Base-by-base conservation (phyloP, 331 rosid genomes). In the Acacia pycnantha region DNA sequence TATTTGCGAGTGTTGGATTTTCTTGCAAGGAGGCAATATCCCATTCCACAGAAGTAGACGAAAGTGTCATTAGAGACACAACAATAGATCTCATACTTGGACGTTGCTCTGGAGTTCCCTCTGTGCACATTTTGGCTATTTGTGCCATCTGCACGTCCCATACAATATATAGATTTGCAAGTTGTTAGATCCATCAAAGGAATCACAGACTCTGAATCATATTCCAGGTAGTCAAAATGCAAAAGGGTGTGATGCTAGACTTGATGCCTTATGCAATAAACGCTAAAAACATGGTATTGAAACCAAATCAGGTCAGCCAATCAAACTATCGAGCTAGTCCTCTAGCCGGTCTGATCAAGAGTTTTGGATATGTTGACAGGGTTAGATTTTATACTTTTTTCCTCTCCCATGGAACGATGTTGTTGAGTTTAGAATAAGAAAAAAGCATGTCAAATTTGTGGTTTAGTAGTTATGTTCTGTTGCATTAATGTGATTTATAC, bases 81-180 rank as follows among this genome's bases (percentile, higher is more conserved):
- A 8, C 35, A 12, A 70, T 12, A 26, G 74, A 70, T 70, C 74
- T 70, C 74, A 70, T 70, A n/a, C 53, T 70, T 70, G 74, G 74
- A 41, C 74, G 74, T 41, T 5, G 10, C 8, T 70, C 53, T 12
- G 53, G 74, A 3, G 43, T 50, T 41, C 2, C 1, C 33, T 41
- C 54, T n/a, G 74, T 70, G 48, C 74, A 70, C 51, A 22, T 26
- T 41, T 22, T 41, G 48, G 53, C 74, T 4, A 41, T 2, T 70
- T 41, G 53, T 11, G 74, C 74, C 74, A 70, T 22, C 74, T 70
- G 74, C n/a, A 21, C n/a, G 15, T 6, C 33, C 19, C 31, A 66
- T 3, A 18, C 37, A 15, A 4, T 15, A 31, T 18, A 31, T 8
- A 59, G 0, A 24, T 24, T 59, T 58, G 6, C 31, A 22, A 8